Evolutionary conservation across 805 yeast genomes (phyloP).

Genomic region (Saccharomycopsis babjevae): DNA sequence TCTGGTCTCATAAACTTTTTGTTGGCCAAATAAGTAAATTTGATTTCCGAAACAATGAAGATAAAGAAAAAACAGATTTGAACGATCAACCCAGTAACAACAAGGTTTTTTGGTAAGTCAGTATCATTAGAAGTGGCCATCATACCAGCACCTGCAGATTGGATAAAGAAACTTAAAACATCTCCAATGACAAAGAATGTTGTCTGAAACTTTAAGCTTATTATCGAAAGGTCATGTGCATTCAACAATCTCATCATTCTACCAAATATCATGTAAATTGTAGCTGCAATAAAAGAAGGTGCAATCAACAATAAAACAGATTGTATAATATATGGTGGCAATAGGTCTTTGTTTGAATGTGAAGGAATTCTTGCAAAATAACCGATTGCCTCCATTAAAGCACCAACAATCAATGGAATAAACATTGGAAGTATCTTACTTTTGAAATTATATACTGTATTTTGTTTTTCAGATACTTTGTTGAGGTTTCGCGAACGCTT

Average conservation of each 20-base stretch:
- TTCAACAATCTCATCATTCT: slow-evolving; percentile 20
- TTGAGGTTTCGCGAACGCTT: too few species aligned
- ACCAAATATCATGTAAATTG: slow-evolving; percentile 27
- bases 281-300: slow-evolving; percentile 26
- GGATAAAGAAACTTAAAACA: slow-evolving; percentile 24
- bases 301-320: slow-evolving; percentile 24
- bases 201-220: slow-evolving; percentile 22
- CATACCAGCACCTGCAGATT: slow-evolving; percentile 27
- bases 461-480: too few species aligned
- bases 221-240: slow-evolving; percentile 19
- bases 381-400: slow-evolving; percentile 23
- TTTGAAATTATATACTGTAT: neutral
- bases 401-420: slow-evolving; percentile 24
- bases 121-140: slow-evolving; percentile 15
- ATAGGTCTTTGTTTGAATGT: slow-evolving; percentile 4
- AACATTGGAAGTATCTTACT: slow-evolving; percentile 1
- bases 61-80: slow-evolving; percentile 26
- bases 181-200: slow-evolving; percentile 27
- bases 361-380: slow-evolving; percentile 22
- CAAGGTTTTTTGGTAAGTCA: slow-evolving; percentile 21
- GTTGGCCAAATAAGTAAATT: slow-evolving; percentile 1
- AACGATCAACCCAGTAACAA: slow-evolving; percentile 25
- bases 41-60: slow-evolving; percentile 20
- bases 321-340: slow-evolving; percentile 23
- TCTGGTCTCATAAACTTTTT: slow-evolving; percentile 1